These are phyloP conservation scores for Penicillium daleae DNA, from an alignment of 495 filamentous ascomycete species.

Conservation along the genomic window DNA sequence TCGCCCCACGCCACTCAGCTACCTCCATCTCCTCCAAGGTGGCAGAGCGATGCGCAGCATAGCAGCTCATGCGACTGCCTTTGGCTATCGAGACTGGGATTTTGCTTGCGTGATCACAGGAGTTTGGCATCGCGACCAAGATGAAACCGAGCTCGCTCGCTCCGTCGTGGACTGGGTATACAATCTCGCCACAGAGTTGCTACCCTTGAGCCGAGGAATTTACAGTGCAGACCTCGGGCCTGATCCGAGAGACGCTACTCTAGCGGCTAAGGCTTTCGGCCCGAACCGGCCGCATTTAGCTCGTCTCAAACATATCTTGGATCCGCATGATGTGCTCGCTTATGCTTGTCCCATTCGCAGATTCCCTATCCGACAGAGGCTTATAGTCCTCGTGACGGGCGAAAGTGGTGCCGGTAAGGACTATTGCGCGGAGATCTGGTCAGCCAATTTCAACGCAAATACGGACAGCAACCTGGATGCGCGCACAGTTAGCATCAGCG, in stretches of 20 bases:
- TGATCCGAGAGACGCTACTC: slow-evolving; percentile 58
- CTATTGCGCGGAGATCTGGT: slow-evolving; percentile 61
- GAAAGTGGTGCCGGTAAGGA: slow-evolving; percentile 63
- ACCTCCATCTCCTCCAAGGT: slow-evolving; percentile 66
- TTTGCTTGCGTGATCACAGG: slow-evolving; percentile 69
- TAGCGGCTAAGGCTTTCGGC: slow-evolving; percentile 62
- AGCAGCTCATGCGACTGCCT: slow-evolving; percentile 55
- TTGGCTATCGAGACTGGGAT: slow-evolving; percentile 66
- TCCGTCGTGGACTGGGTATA: slow-evolving; percentile 61
- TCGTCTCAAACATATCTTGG: slow-evolving; percentile 55
- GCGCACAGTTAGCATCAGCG: slow-evolving; percentile 61
- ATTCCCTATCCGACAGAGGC: slow-evolving; percentile 44
- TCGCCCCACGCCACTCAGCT: slow-evolving; percentile 60
- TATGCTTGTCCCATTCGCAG: slow-evolving; percentile 58
- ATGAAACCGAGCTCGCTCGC: slow-evolving; percentile 50
- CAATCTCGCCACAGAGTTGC: slow-evolving; percentile 47
- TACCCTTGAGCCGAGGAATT: slow-evolving; percentile 56
- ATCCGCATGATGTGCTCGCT: slow-evolving; percentile 57
- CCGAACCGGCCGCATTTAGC: slow-evolving; percentile 54
- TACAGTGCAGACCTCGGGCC: slow-evolving; percentile 67
- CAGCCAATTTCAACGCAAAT: slow-evolving; percentile 40
- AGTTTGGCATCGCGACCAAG: slow-evolving; percentile 61
- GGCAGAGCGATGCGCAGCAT: slow-evolving; percentile 57
- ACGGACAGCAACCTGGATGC: slow-evolving; percentile 41
- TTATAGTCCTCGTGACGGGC: slow-evolving; percentile 65